Conservation (phyloP, 2,329 filamentous ascomycete species). For the Didymella lethalis region DNA sequence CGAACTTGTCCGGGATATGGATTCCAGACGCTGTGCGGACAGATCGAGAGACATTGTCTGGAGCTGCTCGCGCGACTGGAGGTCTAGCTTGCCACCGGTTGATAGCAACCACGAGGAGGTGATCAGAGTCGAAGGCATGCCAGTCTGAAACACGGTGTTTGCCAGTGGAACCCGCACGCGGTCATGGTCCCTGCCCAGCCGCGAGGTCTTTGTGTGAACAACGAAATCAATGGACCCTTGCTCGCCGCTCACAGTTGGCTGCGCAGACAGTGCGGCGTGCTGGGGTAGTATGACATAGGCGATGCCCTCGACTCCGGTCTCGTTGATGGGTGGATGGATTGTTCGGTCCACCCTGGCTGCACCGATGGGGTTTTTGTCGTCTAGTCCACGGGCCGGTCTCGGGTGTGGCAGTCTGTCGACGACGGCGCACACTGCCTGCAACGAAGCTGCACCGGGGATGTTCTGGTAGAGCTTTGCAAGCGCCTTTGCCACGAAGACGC, state of each 20-base stretch:
- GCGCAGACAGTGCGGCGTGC: neutral
- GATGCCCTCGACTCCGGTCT: conserved; percentile 46
- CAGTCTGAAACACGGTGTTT: conserved; percentile 80
- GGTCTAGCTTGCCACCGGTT: neutral
- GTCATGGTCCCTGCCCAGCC: conserved; percentile 12
- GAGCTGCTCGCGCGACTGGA: neutral
- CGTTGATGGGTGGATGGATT: conserved; percentile 24
- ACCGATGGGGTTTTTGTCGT: neutral
- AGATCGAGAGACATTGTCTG: conserved; percentile 6
- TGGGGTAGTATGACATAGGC: conserved; percentile 37
- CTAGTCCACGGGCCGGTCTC: neutral
- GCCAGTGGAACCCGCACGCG: conserved; percentile 70
- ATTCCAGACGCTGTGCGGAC: neutral
- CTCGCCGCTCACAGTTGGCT: neutral
- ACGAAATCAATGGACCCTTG: conserved; percentile 36
- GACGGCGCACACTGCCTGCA: conserved; percentile 46
- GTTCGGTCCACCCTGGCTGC: neutral
- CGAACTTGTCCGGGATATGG: neutral
- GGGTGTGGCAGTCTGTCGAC: conserved; percentile 49
- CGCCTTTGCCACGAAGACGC: conserved; percentile 38
- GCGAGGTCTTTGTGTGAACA: conserved; percentile 10
- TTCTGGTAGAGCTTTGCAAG: conserved; percentile 31
- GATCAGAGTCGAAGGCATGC: conserved; percentile 51
- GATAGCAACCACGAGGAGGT: conserved; percentile 35
- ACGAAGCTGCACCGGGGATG: neutral